Base-by-base conservation (phyloP, 176 grass and related monocot species). In the Zoysia japonica region DNA sequence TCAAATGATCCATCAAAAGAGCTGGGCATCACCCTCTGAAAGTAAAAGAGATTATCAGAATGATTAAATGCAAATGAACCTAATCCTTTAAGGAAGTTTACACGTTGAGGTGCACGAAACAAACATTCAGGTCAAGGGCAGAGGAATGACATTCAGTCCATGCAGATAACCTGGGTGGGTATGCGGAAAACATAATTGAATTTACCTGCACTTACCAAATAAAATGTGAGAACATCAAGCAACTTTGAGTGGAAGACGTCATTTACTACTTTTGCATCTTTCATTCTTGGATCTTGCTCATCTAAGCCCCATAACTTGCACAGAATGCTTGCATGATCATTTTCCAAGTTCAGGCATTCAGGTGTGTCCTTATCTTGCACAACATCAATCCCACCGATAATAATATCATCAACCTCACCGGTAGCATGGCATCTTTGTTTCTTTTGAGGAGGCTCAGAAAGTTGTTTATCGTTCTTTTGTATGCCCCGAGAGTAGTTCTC, bases 1-100 rank as follows among this genome's bases (percentile, higher is more conserved):
- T 97, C 91, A 62, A 94, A 94, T 63, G 87, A 85, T 79, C 91
- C 94, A 82, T 94, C 94, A 80, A 97, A 97, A 77, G 89, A 88
- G 68, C 67, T 84, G 10, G 91, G 91, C 85, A 88, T 84, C 68
- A 84, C 74, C 65, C 82, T 73, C 89, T 97, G 76, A 72, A 87
- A 80, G 20, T 66, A 19, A 82, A 79, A 77, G 64, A 84, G 35
- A 66, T 69, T 36, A 79, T 67, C 55, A 67, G 48, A 80, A 69
- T 73, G 43, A 61, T 36, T 78, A 69, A 57, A 64, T 60, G n/a
- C 57, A 48, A 84, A 52, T 63, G 42, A 60, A 65, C 11, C 5
- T 5, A 38, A 64, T 63, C 47, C 11, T 13, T 75, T 65, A 50
- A 41, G 7, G 16, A 55, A 77, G 60, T 28, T 28, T 28, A 28